Evolutionary conservation across 192 early-diverging fungal genomes (phyloP).

Genomic region (Coemansia sp.): DNA sequence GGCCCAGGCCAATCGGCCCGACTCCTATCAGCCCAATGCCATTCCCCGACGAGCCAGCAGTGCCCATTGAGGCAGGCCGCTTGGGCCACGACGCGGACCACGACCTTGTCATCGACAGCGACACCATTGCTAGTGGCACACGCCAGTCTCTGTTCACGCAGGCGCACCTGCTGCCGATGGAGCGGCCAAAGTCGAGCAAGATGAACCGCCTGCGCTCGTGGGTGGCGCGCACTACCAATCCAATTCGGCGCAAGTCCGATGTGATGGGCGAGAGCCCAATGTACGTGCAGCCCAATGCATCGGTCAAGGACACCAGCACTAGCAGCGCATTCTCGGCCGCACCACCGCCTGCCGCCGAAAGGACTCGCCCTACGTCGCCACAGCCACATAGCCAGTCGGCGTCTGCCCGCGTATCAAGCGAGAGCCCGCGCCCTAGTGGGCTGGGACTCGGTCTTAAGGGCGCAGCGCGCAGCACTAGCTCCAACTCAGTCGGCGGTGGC

Average conservation of each 20-base stretch:
- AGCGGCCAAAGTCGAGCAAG: slow-evolving; percentile 47
- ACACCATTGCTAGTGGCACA: not conserved
- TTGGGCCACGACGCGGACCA: slow-evolving; percentile 20
- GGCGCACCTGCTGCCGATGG: slow-evolving; percentile 13
- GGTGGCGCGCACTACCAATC: slow-evolving; percentile 50
- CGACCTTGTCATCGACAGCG: slow-evolving; percentile 16
- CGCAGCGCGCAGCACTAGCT: slow-evolving; percentile 16
- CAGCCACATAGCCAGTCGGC: slow-evolving; percentile 8
- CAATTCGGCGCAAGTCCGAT: slow-evolving; percentile 51
- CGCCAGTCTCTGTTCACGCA: slow-evolving; percentile 2
- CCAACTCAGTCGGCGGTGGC: slow-evolving; percentile 10
- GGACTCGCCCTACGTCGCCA: slow-evolving; percentile 21
- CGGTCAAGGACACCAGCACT: slow-evolving; percentile 7
- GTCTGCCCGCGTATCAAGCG: slow-evolving; percentile 8
- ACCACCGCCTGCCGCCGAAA: not conserved
- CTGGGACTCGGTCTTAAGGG: slow-evolving; percentile 2
- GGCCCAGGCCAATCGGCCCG: slow-evolving; percentile 3
- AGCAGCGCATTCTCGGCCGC: not conserved
- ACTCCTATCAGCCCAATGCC: slow-evolving; percentile 47
- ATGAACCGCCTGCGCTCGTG: slow-evolving; percentile 51
- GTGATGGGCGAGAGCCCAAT: slow-evolving; percentile 18
- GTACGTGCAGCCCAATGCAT: not conserved
- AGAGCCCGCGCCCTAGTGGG: not conserved
- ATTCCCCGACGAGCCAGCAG: slow-evolving; percentile 41
- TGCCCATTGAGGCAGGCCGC: slow-evolving; percentile 5